These are phyloP conservation scores for Petunia secreta DNA, from an alignment of 257 asterid genomes.

Conservation along the genomic window DNA sequence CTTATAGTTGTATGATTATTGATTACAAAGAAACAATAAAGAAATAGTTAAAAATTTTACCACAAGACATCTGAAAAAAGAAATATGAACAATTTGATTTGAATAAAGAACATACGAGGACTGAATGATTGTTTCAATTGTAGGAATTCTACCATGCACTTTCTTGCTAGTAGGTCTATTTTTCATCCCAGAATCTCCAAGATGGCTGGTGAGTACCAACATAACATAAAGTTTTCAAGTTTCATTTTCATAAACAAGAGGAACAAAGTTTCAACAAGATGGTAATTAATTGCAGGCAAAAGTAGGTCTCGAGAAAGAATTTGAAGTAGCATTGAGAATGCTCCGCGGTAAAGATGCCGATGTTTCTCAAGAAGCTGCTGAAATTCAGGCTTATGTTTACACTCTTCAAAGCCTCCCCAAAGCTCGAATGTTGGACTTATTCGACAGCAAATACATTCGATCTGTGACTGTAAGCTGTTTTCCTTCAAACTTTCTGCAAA, in stretches of 20 bases:
- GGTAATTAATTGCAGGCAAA: constrained; percentile 60
- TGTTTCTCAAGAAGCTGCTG: constrained; percentile 66
- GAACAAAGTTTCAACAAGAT: not conserved
- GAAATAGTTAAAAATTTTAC: not conserved
- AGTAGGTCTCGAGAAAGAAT: constrained; percentile 67
- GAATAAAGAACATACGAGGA: not conserved
- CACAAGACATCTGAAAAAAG: not conserved
- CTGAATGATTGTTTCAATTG: constrained; percentile 26
- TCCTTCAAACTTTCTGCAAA: not conserved
- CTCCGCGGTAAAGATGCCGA: constrained; percentile 75
- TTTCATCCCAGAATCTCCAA: constrained; percentile 91
- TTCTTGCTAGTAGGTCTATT: constrained; percentile 65
- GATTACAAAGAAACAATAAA: not conserved
- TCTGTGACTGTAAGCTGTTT: constrained; percentile 63
- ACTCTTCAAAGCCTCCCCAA: constrained; percentile 58
- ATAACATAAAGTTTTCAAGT: not conserved
- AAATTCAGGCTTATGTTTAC: constrained; percentile 65
- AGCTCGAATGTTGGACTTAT: constrained; percentile 57
- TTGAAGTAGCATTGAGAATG: constrained; percentile 57
- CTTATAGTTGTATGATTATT: not conserved
- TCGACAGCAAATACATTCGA: constrained; percentile 54
- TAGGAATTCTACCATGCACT: constrained; percentile 77
- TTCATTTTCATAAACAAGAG: not conserved
- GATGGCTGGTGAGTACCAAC: constrained; percentile 83
- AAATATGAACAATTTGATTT: not conserved